phyloP scores from a whole-genome alignment of 164 flowering plant genomes.

The Magnolia kwangsiensis region DNA sequence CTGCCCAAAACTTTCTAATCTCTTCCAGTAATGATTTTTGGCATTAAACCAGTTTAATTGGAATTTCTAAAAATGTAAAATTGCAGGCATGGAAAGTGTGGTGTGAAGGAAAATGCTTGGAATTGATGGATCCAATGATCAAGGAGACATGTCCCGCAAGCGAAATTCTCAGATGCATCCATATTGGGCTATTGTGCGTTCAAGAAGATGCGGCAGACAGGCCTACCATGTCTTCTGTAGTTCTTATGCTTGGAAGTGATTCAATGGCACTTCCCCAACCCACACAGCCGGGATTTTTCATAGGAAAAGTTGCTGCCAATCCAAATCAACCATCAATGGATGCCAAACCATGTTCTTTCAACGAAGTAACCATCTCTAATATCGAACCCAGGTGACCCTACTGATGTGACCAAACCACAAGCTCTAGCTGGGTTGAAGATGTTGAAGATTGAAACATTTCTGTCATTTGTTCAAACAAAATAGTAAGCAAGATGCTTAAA shows the following conservation, averaged over 20 bases:
- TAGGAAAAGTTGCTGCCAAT: neutral
- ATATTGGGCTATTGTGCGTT: conserved; percentile 31
- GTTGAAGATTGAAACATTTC: no score
- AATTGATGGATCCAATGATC: conserved; percentile 17
- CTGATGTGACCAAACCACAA: no score
- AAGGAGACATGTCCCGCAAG: neutral
- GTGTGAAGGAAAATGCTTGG: conserved; percentile 21
- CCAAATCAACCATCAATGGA: no score
- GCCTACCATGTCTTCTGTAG: conserved; percentile 18
- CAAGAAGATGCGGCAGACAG: conserved; percentile 20
- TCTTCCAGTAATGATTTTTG: no score
- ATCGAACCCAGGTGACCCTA: neutral
- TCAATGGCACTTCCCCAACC: conserved; percentile 8
- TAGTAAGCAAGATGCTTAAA: no score
- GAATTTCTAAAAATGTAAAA: conserved; percentile 1
- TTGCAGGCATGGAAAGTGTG: conserved; percentile 30
- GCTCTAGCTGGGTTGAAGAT: no score
- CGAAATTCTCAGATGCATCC: conserved; percentile 28
- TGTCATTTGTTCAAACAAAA: no score
- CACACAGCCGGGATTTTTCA: conserved; percentile 15
- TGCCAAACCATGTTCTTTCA: neutral
- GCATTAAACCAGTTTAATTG: no score
- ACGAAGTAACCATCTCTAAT: neutral
- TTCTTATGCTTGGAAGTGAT: conserved; percentile 17
- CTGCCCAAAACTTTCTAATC: no score